Evolutionary conservation across 116 monocot species (phyloP).

Genomic region (Thalassia testudinum): DNA sequence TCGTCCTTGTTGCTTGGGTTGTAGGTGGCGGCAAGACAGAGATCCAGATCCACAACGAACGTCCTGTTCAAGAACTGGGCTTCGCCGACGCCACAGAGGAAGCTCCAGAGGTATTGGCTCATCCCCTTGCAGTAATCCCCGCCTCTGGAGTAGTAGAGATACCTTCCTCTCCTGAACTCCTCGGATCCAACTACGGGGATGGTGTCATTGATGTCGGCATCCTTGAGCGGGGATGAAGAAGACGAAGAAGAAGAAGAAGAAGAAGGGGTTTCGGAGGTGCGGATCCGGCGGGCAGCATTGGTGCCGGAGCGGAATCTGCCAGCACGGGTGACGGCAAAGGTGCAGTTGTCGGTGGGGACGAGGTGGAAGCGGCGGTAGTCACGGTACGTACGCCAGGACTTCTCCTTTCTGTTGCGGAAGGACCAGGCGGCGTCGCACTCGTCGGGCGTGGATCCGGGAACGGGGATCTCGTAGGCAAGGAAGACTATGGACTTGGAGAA

Average conservation of each 20-base stretch:
- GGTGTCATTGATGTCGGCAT: constrained; percentile 78
- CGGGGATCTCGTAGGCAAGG: constrained; percentile 36
- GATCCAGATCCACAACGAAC: constrained; percentile 75
- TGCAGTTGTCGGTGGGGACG: constrained; percentile 29
- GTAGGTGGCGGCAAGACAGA: constrained; percentile 54
- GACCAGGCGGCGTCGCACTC: constrained; percentile 58
- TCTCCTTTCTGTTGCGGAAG: constrained; percentile 54
- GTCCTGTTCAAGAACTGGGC: constrained; percentile 78
- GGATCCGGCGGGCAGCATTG: constrained; percentile 18
- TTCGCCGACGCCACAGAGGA: constrained; percentile 82
- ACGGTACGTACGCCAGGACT: constrained; percentile 57
- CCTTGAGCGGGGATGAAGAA: background rate
- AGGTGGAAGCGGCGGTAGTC: constrained; percentile 57
- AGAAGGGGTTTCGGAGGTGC: too few species aligned
- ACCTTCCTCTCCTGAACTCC: constrained; percentile 49
- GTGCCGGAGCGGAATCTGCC: constrained; percentile 52
- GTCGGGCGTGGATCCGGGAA: constrained; percentile 19
- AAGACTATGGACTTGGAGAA: constrained; percentile 31
- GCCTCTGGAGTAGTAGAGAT: constrained; percentile 74
- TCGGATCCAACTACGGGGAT: constrained; percentile 53
- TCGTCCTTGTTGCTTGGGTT: constrained; percentile 46
- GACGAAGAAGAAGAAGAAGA: background rate
- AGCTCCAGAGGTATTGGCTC: constrained; percentile 87
- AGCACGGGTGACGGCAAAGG: constrained; percentile 19
- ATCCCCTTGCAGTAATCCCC: constrained; percentile 90